Evolutionary conservation across 2,329 filamentous ascomycete species (phyloP).

Genomic region (Cyclaneusma minus): DNA sequence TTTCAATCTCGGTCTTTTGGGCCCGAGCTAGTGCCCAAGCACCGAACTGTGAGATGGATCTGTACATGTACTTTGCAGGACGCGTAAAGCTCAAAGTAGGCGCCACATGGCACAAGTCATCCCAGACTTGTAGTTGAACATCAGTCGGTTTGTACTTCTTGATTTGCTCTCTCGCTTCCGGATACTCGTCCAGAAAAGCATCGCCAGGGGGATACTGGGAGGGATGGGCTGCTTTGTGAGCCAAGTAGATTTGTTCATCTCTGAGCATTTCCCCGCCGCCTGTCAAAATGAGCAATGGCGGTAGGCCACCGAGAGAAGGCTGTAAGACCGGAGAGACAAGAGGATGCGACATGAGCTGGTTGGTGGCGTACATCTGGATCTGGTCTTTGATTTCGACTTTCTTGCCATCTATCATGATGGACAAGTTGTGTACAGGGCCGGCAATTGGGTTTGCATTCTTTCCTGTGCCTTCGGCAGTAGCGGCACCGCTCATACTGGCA

Average conservation of each 20-base stretch:
- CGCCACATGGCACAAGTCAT: conserved; percentile 82
- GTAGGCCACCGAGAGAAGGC: conserved; percentile 75
- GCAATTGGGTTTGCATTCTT: conserved; percentile 17
- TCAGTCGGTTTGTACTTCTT: conserved; percentile 66
- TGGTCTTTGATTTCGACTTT: conserved; percentile 70
- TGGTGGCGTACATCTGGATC: conserved; percentile 77
- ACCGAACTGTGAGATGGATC: conserved; percentile 81
- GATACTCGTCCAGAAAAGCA: conserved; percentile 44
- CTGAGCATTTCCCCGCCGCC: conserved; percentile 80
- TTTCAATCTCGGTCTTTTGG: conserved; percentile 66
- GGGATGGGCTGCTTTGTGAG: conserved; percentile 86
- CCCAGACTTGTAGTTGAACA: conserved; percentile 92
- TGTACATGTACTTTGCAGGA: conserved; percentile 94
- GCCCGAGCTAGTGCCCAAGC: conserved; percentile 80
- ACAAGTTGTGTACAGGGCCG: conserved; percentile 28
- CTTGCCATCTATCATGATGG: conserved; percentile 56
- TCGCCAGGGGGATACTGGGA: conserved; percentile 56
- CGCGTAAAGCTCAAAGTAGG: conserved; percentile 89
- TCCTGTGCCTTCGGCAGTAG: conserved; percentile 11
- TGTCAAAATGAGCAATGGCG: conserved; percentile 71
- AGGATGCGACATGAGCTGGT: conserved; percentile 72
- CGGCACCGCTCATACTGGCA: conserved; percentile 14
- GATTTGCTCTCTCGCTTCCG: conserved; percentile 34
- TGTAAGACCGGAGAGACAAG: conserved; percentile 82
- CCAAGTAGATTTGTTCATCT: conserved; percentile 89